Conservation (phyloP, 1,284 basidiomycete species). For the Cryptococcus wingfieldii region DNA sequence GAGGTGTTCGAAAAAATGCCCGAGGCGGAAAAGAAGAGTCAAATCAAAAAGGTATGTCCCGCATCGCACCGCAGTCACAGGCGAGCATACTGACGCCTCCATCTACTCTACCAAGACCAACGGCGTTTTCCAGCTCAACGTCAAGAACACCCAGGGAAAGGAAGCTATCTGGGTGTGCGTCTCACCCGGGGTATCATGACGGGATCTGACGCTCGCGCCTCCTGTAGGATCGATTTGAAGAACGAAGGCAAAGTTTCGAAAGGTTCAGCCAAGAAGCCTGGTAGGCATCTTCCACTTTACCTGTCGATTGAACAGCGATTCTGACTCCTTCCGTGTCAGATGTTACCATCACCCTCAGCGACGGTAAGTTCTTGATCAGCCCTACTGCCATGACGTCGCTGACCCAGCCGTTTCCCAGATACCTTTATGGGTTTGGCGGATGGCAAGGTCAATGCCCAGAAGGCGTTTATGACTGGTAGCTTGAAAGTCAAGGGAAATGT, state of each 20-base stretch:
- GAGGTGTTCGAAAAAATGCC: conserved; percentile 61
- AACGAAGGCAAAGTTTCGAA: conserved; percentile 76
- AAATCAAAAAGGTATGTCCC: conserved; percentile 73
- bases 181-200: neutral
- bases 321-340: conserved; percentile 55
- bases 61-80: neutral
- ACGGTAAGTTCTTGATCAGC: conserved; percentile 24
- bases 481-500: conserved; percentile 55
- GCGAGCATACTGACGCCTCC: neutral
- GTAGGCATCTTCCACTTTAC: conserved; percentile 20
- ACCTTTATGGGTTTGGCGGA: conserved; percentile 46
- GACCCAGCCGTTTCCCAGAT: conserved; percentile 15
- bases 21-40: conserved; percentile 69
- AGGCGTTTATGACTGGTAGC: conserved; percentile 90
- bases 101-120: conserved; percentile 61
- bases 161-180: conserved; percentile 63
- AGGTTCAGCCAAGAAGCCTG: conserved; percentile 61
- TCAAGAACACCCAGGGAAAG: conserved; percentile 72
- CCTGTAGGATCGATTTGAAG: conserved; percentile 85
- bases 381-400: neutral
- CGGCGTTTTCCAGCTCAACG: conserved; percentile 82
- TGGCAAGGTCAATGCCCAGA: conserved; percentile 67
- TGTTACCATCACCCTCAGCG: conserved; percentile 42
- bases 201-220: neutral
- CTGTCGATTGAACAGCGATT: neutral